Evolutionary conservation across 306 rosid genomes (phyloP).

Genomic region (Potentilla sterilis): DNA sequence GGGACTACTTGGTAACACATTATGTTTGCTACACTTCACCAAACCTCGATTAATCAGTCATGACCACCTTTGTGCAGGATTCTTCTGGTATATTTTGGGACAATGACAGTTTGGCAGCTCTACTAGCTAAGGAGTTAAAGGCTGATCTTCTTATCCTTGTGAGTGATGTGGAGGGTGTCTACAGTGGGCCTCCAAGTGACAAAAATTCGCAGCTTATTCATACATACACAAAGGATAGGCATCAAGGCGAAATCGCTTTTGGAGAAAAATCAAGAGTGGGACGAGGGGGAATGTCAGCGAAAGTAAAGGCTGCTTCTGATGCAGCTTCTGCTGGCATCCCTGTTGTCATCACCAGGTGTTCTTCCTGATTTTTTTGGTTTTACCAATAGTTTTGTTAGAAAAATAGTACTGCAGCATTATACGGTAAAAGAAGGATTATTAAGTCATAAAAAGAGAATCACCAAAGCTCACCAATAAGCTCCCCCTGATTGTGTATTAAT

Average conservation of each 20-base stretch:
- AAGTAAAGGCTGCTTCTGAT: slow-evolving; percentile 85
- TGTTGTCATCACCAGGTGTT: slow-evolving; percentile 85
- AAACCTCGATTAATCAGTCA: slow-evolving; percentile 1
- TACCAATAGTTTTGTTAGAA: slow-evolving; percentile 8
- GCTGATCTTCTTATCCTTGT: slow-evolving; percentile 91
- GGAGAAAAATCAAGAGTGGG: slow-evolving; percentile 98
- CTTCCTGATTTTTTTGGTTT: slow-evolving; percentile 2
- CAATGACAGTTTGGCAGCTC: slow-evolving; percentile 95
- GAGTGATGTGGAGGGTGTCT: slow-evolving; percentile 95
- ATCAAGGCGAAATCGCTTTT: slow-evolving; percentile 84
- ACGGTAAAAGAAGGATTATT: too few relatives aligned
- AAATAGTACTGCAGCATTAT: not conserved
- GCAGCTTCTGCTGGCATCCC: slow-evolving; percentile 93
- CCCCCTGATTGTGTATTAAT: slow-evolving; percentile 6
- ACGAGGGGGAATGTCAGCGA: slow-evolving; percentile 99
- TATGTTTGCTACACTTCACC: not conserved
- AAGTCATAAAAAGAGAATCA: not conserved
- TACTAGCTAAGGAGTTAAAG: slow-evolving; percentile 85
- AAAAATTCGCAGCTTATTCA: slow-evolving; percentile 77
- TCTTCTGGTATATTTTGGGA: slow-evolving; percentile 99
- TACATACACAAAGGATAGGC: slow-evolving; percentile 78
- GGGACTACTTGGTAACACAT: slow-evolving; percentile 3
- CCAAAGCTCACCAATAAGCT: slow-evolving; percentile 7
- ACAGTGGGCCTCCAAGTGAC: slow-evolving; percentile 93
- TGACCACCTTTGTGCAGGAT: slow-evolving; percentile 50